Percentiles rank a stretch among this genome's conserved stretches.
These are phyloP conservation scores for Schrenkiella parvula DNA, from an alignment of 345 rosid species.

Conservation along the genomic window DNA sequence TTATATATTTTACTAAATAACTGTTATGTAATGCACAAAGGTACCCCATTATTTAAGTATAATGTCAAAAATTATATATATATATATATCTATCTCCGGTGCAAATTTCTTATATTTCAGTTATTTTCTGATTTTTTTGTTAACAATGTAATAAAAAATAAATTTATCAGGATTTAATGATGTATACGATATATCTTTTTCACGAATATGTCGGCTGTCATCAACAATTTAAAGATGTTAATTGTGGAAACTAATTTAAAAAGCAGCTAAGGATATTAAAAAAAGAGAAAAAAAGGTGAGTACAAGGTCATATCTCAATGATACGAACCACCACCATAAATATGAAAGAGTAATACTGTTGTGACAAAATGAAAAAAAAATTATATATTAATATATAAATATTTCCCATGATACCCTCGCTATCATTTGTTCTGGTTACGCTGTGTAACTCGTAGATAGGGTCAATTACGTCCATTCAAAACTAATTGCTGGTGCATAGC, in stretches of 20 bases:
- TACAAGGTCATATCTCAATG: conserved; percentile 37
- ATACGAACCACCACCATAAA: conserved; percentile 31
- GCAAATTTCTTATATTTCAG: background rate
- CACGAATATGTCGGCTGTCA: conserved; percentile 26
- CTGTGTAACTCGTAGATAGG: background rate
- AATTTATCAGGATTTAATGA: background rate
- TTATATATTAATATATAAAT: background rate
- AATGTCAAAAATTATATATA: too few relatives aligned
- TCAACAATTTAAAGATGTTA: conserved; percentile 6
- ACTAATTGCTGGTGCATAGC: background rate
- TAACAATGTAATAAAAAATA: too few relatives aligned
- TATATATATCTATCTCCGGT: too few relatives aligned
- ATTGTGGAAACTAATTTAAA: conserved; percentile 11
- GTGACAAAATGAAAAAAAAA: background rate
- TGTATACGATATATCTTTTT: background rate
- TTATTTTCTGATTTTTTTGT: background rate
- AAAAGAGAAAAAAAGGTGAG: background rate
- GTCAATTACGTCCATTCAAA: conserved; percentile 16
- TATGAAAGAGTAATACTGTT: conserved; percentile 8
- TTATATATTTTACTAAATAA: background rate
- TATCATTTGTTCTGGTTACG: background rate
- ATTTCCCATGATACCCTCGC: background rate
- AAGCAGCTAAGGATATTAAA: background rate
- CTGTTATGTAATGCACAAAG: background rate
- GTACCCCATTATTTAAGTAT: too few relatives aligned